Conservation (phyloP, 169 alveolate genomes). For the Condylostoma magnum region DNA sequence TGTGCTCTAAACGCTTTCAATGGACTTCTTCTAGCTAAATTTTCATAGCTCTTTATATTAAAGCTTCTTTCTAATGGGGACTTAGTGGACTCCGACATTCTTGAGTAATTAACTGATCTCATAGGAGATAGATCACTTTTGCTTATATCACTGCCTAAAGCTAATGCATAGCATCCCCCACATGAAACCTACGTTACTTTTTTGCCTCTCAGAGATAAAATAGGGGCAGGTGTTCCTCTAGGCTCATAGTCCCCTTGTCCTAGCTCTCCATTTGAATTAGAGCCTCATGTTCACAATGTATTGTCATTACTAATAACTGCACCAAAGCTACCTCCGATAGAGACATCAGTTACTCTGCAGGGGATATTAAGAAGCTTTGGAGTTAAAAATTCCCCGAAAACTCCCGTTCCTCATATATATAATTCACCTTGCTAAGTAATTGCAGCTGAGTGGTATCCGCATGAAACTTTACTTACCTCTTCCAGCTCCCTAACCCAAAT, state of each 20-base stretch:
- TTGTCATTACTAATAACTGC: slow-evolving; percentile 33
- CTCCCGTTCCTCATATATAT: slow-evolving; percentile 49
- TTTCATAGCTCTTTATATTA: no score
- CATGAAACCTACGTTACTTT: slow-evolving; percentile 30
- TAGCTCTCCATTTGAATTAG: slow-evolving; percentile 42
- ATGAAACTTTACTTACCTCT: slow-evolving; percentile 27
- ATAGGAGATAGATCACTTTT: no score
- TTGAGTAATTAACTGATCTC: no score
- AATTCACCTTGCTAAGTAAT: slow-evolving; percentile 30
- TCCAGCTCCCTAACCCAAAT: background rate
- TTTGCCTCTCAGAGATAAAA: slow-evolving; percentile 31
- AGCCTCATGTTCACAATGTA: slow-evolving; percentile 44
- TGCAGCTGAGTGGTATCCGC: slow-evolving; percentile 55
- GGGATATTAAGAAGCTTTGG: slow-evolving; percentile 29
- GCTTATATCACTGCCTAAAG: slow-evolving; percentile 34
- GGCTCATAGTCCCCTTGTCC: slow-evolving; percentile 52
- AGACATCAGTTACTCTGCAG: slow-evolving; percentile 7
- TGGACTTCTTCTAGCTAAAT: no score
- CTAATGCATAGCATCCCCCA: slow-evolving; percentile 43
- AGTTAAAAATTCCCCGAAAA: slow-evolving; percentile 38
- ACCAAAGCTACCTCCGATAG: slow-evolving; percentile 35
- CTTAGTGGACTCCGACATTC: no score
- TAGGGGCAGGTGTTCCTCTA: slow-evolving; percentile 10
- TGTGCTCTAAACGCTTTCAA: no score
- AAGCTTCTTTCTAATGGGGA: no score